phyloP scores from a whole-genome alignment of 1,284 basidiomycete species.

The Trametes versicolor region DNA sequence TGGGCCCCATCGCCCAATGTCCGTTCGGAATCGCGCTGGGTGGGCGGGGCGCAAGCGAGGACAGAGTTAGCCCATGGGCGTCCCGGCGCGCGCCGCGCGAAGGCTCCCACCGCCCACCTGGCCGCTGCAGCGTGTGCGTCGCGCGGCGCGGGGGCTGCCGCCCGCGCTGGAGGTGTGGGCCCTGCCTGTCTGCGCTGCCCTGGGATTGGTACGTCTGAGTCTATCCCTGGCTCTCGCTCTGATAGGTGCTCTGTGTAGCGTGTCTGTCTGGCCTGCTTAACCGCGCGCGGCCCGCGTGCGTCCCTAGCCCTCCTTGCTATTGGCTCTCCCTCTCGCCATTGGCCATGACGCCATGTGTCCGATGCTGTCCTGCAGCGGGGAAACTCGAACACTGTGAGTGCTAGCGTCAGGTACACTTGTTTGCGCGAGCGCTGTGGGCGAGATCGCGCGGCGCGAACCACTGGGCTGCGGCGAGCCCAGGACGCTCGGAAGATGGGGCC shows the following conservation, averaged over 20 bases:
- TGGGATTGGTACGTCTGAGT: background rate
- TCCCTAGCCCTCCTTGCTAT: background rate
- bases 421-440: background rate
- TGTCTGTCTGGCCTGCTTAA: background rate
- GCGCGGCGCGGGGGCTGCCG: constrained; percentile 9
- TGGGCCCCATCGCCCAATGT: background rate
- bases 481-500: too few relatives aligned
- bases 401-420: background rate
- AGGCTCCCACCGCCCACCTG: constrained; percentile 6
- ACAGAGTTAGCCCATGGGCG: constrained; percentile 7
- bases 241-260: background rate
- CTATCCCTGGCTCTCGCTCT: constrained; percentile 1
- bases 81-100: background rate
- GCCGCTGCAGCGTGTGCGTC: constrained; percentile 9
- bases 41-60: background rate
- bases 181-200: background rate
- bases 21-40: background rate
- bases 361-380: background rate
- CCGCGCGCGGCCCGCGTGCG: background rate
- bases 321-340: background rate
- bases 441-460: background rate
- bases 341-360: background rate
- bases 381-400: background rate
- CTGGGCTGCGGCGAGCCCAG: background rate
- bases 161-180: background rate